Evolutionary conservation across 805 yeast genomes (phyloP).

Genomic region (Wickerhamomyces sydowiorum): DNA sequence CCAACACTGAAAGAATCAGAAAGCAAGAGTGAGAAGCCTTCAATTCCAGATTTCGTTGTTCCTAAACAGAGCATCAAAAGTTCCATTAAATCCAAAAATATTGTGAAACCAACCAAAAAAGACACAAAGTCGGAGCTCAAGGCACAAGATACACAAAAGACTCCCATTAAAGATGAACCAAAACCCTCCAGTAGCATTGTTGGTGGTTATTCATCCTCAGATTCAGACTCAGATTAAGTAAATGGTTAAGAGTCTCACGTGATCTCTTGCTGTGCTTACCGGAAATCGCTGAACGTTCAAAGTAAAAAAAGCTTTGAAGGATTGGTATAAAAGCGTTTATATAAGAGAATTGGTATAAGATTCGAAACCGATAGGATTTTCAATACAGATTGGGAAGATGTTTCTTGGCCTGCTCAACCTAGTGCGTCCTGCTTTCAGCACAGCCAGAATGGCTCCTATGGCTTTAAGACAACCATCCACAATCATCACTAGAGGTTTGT

Average conservation of each 20-base stretch:
- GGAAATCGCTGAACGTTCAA: no score
- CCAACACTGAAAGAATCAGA: background rate
- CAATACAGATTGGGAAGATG: no score
- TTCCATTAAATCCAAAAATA: background rate
- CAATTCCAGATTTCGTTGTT: background rate
- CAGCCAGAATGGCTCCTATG: background rate
- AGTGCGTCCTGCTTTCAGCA: constrained; percentile 1
- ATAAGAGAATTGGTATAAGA: no score
- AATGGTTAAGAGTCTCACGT: background rate
- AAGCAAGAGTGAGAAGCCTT: background rate
- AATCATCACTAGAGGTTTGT: constrained; percentile 28
- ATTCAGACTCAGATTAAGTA: constrained; percentile 11
- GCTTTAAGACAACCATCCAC: constrained; percentile 3
- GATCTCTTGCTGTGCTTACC: no score
- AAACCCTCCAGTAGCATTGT: background rate
- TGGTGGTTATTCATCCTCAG: constrained; percentile 6
- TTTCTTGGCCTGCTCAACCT: background rate
- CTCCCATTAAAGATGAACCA: background rate
- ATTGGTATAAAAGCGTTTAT: no score
- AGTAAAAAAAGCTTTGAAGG: no score
- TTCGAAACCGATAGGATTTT: no score
- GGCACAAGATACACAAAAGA: background rate
- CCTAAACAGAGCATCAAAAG: background rate
- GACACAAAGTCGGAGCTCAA: background rate
- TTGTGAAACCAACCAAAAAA: background rate